These are phyloP conservation scores for Yarrowia bubula DNA, from an alignment of 805 yeast species.

Conservation along the genomic window DNA sequence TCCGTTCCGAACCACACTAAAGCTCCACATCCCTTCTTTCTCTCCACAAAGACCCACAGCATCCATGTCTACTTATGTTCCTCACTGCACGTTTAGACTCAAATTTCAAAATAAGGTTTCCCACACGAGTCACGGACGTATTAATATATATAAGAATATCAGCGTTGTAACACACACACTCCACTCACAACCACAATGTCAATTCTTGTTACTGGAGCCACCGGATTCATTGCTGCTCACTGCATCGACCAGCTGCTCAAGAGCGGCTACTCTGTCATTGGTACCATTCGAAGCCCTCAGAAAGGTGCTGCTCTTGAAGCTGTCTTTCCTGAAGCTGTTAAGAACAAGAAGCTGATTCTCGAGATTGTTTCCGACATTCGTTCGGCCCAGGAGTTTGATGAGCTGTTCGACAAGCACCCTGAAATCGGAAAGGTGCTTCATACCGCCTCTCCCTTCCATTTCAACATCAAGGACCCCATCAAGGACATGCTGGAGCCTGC, in stretches of 20 bases:
- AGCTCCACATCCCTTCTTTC: neutral
- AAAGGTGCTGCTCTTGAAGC: constrained; percentile 43
- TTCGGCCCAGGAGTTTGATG: constrained; percentile 46
- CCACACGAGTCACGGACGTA: constrained; percentile 3
- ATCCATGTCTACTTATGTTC: neutral
- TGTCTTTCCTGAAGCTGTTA: constrained; percentile 29
- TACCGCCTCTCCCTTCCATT: constrained; percentile 45
- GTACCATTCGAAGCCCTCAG: constrained; percentile 47
- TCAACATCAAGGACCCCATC: constrained; percentile 40
- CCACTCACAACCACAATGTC: neutral
- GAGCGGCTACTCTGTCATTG: constrained; percentile 46
- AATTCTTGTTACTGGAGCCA: constrained; percentile 47
- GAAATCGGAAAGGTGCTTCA: constrained; percentile 41
- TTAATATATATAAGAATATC: neutral
- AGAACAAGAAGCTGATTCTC: constrained; percentile 35
- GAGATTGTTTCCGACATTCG: constrained; percentile 38
- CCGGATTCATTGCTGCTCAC: constrained; percentile 49
- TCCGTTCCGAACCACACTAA: neutral
- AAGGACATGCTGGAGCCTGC: constrained; percentile 50
- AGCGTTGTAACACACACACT: neutral
- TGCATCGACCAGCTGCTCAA: constrained; percentile 43
- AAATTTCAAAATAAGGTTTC: neutral
- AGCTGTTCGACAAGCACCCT: constrained; percentile 46
- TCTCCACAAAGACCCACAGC: neutral
- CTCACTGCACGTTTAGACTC: neutral